A percentile compares a stretch with the other conserved stretches of the same genome.
Conservation (phyloP, 805 yeast species). For the Phaffomyces opuntiae region DNA sequence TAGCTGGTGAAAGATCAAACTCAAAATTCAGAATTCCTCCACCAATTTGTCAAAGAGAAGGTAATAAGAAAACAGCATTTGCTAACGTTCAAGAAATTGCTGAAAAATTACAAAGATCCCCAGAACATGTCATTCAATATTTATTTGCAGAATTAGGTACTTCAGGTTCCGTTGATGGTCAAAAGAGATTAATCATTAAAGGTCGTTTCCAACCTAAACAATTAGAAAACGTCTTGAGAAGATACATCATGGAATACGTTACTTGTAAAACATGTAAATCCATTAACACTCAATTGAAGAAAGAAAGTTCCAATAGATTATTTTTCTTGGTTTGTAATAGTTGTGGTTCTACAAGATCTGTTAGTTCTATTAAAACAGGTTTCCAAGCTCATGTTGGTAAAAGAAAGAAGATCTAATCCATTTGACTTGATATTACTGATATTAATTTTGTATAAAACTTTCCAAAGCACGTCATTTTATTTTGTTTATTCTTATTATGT, state of each 20-base stretch:
- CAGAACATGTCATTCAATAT: constrained; percentile 95
- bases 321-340: constrained; percentile 96
- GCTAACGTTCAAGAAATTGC: constrained; percentile 94
- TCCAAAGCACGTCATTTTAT: too few relatives aligned
- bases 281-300: constrained; percentile 90
- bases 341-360: constrained; percentile 97
- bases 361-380: constrained; percentile 96
- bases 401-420: constrained; percentile 52
- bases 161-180: constrained; percentile 98
- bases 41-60: constrained; percentile 95
- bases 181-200: constrained; percentile 91
- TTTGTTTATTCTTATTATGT: background rate
- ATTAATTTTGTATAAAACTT: background rate
- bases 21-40: constrained; percentile 95
- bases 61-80: constrained; percentile 91
- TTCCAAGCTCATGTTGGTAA: constrained; percentile 97
- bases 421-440: background rate
- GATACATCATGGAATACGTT: constrained; percentile 95
- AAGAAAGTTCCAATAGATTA: constrained; percentile 93
- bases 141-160: constrained; percentile 99
- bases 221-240: constrained; percentile 91
- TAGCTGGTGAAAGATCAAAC: constrained; percentile 93
- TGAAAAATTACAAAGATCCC: constrained; percentile 89
- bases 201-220: constrained; percentile 98
- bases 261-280: constrained; percentile 99